A percentile compares a stretch with the other conserved stretches of the same genome.
Evolutionary conservation across 495 filamentous ascomycete genomes (phyloP).

Genomic region (Podospora comata): DNA sequence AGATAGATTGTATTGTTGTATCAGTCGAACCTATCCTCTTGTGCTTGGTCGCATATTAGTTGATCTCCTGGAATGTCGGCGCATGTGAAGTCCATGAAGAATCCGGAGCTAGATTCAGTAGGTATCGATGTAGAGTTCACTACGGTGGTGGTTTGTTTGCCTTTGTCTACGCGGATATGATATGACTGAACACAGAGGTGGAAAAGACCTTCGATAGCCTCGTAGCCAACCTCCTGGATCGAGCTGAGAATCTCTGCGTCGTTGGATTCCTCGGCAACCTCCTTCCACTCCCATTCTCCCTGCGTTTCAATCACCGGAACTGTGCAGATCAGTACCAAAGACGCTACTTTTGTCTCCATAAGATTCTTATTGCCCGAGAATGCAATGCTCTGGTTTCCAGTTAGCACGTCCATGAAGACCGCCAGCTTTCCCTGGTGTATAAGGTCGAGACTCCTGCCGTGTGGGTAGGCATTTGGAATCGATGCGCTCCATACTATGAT

Average conservation of each 20-base stretch:
- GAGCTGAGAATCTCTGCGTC: not conserved
- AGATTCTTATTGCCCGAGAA: not conserved
- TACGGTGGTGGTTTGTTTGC: not conserved
- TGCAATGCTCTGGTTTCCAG: not conserved
- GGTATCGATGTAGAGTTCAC: not conserved
- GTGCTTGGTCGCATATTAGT: not conserved
- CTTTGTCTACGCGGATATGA: not conserved
- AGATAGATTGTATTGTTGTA: not conserved
- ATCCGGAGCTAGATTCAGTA: not conserved
- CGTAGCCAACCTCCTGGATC: not conserved
- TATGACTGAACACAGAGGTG: not conserved
- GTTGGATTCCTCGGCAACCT: not conserved
- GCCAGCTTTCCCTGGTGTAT: not conserved
- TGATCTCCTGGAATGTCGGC: not conserved
- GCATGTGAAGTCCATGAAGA: not conserved
- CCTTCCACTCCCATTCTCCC: not conserved
- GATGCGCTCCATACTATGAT: not conserved
- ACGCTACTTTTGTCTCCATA: not conserved
- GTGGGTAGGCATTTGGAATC: not conserved
- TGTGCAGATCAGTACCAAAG: not conserved
- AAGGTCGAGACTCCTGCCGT: not conserved
- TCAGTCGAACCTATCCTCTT: not conserved
- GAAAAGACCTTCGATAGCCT: not conserved
- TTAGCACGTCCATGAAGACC: not conserved
- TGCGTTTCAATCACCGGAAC: not conserved